These are phyloP conservation scores for Auricularia sp. DNA, from an alignment of 768 basidiomycete genomes.

Conservation along the genomic window DNA sequence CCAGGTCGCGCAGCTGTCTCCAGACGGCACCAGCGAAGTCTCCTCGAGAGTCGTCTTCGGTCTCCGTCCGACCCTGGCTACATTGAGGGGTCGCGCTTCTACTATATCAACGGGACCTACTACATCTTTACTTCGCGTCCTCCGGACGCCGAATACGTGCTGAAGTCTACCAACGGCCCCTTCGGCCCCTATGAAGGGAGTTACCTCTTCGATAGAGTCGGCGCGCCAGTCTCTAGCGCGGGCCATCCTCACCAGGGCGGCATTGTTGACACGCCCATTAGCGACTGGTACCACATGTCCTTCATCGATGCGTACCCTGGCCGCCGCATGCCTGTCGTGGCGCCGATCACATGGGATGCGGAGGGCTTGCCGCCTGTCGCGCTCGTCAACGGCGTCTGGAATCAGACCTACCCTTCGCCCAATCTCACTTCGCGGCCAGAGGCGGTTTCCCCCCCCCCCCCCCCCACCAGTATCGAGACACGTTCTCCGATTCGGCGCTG, in stretches of 20 bases:
- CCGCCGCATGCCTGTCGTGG: neutral
- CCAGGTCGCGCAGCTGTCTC: slow-evolving; percentile 2
- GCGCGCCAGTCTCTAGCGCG: neutral
- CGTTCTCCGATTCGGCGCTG: too few relatives aligned
- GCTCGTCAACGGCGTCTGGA: neutral
- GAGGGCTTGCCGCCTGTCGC: neutral
- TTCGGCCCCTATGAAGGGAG: neutral
- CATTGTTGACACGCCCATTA: neutral
- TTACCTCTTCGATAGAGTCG: neutral
- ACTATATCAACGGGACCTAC: slow-evolving; percentile 6
- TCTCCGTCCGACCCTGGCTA: neutral
- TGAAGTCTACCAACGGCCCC: slow-evolving; percentile 4
- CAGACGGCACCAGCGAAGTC: neutral
- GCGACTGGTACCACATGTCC: slow-evolving; percentile 4
- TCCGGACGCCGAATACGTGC: neutral
- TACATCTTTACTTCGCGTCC: slow-evolving; percentile 3
- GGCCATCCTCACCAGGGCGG: slow-evolving; percentile 2
- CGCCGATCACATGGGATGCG: slow-evolving; percentile 2
- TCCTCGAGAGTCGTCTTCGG: neutral
- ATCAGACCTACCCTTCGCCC: neutral
- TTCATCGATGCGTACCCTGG: slow-evolving; percentile 5
- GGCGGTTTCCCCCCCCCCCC: neutral
- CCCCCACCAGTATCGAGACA: slow-evolving; percentile 4
- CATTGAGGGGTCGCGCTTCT: slow-evolving; percentile 6
- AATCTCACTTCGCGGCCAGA: slow-evolving; percentile 1